These are phyloP conservation scores for Musa schizocarpa DNA, from an alignment of 176 grass and related monocot genomes.

Conservation along the genomic window DNA sequence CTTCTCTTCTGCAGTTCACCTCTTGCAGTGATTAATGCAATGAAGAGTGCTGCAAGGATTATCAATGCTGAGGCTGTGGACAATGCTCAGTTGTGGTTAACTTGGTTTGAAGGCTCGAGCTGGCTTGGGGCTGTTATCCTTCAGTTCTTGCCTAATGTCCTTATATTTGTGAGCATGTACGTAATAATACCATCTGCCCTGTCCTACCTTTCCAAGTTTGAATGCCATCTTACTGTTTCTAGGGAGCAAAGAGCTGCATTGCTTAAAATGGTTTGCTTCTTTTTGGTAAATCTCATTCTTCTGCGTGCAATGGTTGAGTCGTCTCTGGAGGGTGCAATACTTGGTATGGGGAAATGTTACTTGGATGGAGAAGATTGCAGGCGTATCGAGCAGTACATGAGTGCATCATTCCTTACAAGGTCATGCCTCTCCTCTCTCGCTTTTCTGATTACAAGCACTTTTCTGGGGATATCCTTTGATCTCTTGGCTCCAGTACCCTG, in stretches of 20 bases:
- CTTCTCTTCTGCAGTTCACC: slow-evolving; percentile 95
- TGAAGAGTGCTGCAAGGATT: slow-evolving; percentile 76
- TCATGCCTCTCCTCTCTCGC: slow-evolving; percentile 91
- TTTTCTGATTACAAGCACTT: slow-evolving; percentile 85
- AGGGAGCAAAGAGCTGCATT: slow-evolving; percentile 88
- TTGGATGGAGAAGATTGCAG: slow-evolving; percentile 77
- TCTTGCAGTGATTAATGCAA: slow-evolving; percentile 73
- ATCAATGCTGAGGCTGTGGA: slow-evolving; percentile 96
- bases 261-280: slow-evolving; percentile 99
- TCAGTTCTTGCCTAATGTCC: slow-evolving; percentile 91
- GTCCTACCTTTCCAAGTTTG: slow-evolving; percentile 95
- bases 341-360: slow-evolving; percentile 86
- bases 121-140: slow-evolving; percentile 92
- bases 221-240: slow-evolving; percentile 84
- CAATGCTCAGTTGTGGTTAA: slow-evolving; percentile 80
- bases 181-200: slow-evolving; percentile 87
- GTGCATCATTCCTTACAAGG: slow-evolving; percentile 91
- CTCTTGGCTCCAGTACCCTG: slow-evolving; percentile 81
- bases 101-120: slow-evolving; percentile 85
- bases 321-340: slow-evolving; percentile 80
- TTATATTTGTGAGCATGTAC: slow-evolving; percentile 97
- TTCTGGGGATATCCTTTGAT: slow-evolving; percentile 98
- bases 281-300: slow-evolving; percentile 94
- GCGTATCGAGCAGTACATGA: slow-evolving; percentile 80
- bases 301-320: slow-evolving; percentile 87